A percentile compares a stretch with the other conserved stretches of the same genome.
These are phyloP conservation scores for Mollisia scopiformis DNA, from an alignment of 2,329 filamentous ascomycete species.

Conservation along the genomic window DNA sequence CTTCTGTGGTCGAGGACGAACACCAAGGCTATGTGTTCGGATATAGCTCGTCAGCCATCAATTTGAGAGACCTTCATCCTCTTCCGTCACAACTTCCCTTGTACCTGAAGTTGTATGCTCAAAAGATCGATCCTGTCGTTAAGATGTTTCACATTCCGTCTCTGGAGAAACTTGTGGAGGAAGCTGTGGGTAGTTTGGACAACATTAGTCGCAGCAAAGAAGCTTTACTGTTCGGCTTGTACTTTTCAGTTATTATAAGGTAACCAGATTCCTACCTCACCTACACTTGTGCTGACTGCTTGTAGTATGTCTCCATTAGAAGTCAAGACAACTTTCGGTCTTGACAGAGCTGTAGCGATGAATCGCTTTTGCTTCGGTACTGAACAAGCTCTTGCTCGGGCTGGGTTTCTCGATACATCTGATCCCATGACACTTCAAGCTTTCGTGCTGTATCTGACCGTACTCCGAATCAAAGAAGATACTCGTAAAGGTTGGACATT, in stretches of 20 bases:
- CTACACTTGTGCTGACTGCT: not conserved
- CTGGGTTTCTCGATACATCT: conserved; percentile 61
- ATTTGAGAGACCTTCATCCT: conserved; percentile 49
- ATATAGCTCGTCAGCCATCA: conserved; percentile 38
- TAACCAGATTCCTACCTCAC: not conserved
- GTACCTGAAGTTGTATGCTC: conserved; percentile 51
- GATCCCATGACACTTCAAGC: conserved; percentile 65
- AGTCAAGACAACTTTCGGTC: conserved; percentile 2
- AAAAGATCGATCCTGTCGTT: conserved; percentile 52
- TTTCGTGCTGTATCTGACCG: conserved; percentile 58
- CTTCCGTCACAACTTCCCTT: conserved; percentile 59
- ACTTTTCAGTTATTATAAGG: conserved; percentile 53
- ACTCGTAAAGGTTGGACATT: conserved; percentile 64
- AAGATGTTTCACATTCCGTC: conserved; percentile 51
- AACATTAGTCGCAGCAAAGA: conserved; percentile 45
- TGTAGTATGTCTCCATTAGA: conserved; percentile 7
- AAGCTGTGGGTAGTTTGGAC: conserved; percentile 17
- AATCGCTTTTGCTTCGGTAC: conserved; percentile 48
- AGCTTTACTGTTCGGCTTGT: conserved; percentile 59
- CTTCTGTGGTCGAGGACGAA: conserved; percentile 37
- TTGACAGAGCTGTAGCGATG: conserved; percentile 37
- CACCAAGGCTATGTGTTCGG: conserved; percentile 55
- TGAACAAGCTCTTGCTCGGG: conserved; percentile 63
- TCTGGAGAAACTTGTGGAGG: conserved; percentile 40
- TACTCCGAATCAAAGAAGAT: conserved; percentile 55